phyloP scores from a whole-genome alignment of 331 rosid genomes.

The Saraca asoca region DNA sequence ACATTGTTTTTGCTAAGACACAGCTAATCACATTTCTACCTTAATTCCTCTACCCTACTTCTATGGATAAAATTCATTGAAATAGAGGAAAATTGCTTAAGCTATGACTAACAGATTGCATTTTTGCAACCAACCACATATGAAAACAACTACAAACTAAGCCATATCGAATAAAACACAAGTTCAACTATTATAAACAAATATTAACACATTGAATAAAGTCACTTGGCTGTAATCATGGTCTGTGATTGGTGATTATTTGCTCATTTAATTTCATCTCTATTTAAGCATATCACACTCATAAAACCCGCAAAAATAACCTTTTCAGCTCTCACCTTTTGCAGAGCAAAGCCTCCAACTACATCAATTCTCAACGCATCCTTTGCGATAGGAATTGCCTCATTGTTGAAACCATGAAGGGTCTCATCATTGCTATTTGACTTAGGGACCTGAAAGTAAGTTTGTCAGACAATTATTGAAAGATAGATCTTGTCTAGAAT shows the following conservation, averaged over 20 bases:
- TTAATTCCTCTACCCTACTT: too few relatives aligned
- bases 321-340: slow-evolving; percentile 76
- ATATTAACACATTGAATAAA: too few relatives aligned
- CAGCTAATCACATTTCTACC: too few relatives aligned
- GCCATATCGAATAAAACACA: too few relatives aligned
- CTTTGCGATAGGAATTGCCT: slow-evolving; percentile 64
- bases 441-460: slow-evolving; percentile 62
- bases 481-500: slow-evolving; percentile 31
- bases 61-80: too few relatives aligned
- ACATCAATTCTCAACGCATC: slow-evolving; percentile 77
- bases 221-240: not conserved
- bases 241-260: not conserved
- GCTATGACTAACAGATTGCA: too few relatives aligned
- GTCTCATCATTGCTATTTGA: slow-evolving; percentile 37
- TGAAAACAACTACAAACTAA: too few relatives aligned
- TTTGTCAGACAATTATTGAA: slow-evolving; percentile 21
- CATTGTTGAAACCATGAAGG: slow-evolving; percentile 52
- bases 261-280: not conserved
- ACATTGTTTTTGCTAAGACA: too few relatives aligned
- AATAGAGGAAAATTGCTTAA: too few relatives aligned
- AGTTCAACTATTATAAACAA: too few relatives aligned
- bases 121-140: too few relatives aligned
- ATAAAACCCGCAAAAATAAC: slow-evolving; percentile 78
- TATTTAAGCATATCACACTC: slow-evolving; percentile 2
- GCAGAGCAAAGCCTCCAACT: slow-evolving; percentile 92